Base-by-base conservation (phyloP, 75 land plant species). In the Sequoia sempervirens region DNA sequence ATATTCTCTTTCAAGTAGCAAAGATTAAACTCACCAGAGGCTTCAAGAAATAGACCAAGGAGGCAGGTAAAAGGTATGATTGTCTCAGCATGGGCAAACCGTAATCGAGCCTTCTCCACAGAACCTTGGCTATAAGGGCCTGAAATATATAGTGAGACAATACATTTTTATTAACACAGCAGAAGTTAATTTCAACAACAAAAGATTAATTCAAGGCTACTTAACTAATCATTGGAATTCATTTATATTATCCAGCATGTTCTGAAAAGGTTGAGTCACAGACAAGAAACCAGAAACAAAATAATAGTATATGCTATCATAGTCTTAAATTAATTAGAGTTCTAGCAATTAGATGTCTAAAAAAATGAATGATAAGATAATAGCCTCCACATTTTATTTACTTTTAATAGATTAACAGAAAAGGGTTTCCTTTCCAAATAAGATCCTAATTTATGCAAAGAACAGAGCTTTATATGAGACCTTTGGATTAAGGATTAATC, bases 51-150 rank as follows among this genome's bases (percentile, higher is more conserved):
- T 34, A 97, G 93, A 7, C 99, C 99, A 83, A 97, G 95, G 15
- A 97, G 92, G 85, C 99, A 97, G 36, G 86, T 88, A 87, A 97
- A 96, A 38, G 99, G 99, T 53, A 97, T 89, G 66, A 97, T 87
- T 30, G 99, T 97, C 69, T 97, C 99, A 18, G 99, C 99, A 88
- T 97, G 99, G 23, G 99, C 99, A 90, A 97, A 95, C 13, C 99
- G 91, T 84, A 97, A 89, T 80, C 90, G 92, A 40, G 95, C 99
- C 85, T 90, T 96, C 75, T 95, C 98, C 28, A 61, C 20, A 20
- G 66, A 61, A 61, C 66, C 66, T 61, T 26, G n/a, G 7, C 66
- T 23, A 61, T 23, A 28, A 20, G n/a, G 66, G 26, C 1, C 66
- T 61, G 66, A 61, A 61, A 61, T 61, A 61, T 23, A 61, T 26